Base-by-base conservation (phyloP, 1,284 basidiomycete genomes). In the Athelia sp. region DNA sequence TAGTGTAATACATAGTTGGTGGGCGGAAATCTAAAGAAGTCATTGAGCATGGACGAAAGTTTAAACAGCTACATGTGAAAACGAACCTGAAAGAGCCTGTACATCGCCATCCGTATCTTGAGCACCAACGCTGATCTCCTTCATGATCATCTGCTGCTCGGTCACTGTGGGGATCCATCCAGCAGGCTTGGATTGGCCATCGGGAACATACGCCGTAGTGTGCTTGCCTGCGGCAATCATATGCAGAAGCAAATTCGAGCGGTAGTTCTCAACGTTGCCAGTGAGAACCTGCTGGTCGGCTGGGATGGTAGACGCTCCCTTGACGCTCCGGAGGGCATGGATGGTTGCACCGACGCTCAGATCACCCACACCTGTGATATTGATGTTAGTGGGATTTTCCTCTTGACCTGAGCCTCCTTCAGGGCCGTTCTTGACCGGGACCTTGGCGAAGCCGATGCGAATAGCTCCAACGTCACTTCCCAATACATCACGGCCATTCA, bases 381-480 rank as follows among this genome's bases (percentile, higher is more conserved):
- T 78, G 45, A 83, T 73, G 48, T 74, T 81, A n/a, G n/a, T n/a
- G 11, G 77, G 66, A 29, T 73, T 78, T 52, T 88, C 84, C 45
- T 87, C 84, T 44, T 77, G 70, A 35, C 77, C 72, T 31, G 72
- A 72, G 47, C 72, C 74, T 31, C 80, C 79, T 58, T 92, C 86
- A 58, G 82, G 79, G 21, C 81, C 82, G 56, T 85, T 85, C 73
- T 93, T 93, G 57, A 92, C 90, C 6, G 93, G 94, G 2, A 96
- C 94, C 61, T 94, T 93, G 47, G 95, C 95, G 63, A 94, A 99
- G 1, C 95, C 96, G 54, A 98, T 97, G 42, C 93, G 87, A 56
- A 98, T 93, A 22, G 94, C 89, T 19, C 96, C 96, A 35, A 98
- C 91, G 54, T 98, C 95, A 55, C 88, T 89, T 9, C 96, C 96